Evolutionary conservation across 352 stramenopile genomes (phyloP).

Genomic region (Globisporangium yorkense): DNA sequence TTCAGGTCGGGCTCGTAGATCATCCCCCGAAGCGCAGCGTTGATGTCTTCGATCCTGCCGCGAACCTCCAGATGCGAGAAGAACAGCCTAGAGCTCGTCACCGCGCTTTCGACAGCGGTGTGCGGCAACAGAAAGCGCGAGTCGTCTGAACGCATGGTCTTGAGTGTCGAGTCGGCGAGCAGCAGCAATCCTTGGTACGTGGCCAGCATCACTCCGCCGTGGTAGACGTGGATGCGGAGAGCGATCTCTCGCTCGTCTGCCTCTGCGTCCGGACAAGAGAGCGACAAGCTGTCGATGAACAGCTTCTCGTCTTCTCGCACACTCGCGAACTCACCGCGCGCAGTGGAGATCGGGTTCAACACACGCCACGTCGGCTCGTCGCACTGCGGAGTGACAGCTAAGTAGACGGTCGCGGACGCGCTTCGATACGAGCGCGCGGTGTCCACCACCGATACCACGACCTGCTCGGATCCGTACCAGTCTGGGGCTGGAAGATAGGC

Average conservation of each 20-base stretch:
- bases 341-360: not conserved
- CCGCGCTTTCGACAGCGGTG: constrained; percentile 4
- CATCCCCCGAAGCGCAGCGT: constrained; percentile 39
- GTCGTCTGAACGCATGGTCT: not conserved
- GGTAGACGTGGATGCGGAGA: constrained; percentile 24
- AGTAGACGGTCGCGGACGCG: constrained; percentile 16
- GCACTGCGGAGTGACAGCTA: constrained; percentile 49
- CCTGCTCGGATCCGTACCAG: constrained; percentile 55
- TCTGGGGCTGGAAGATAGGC: constrained; percentile 38
- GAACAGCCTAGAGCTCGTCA: constrained; percentile 32
- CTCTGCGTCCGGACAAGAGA: constrained; percentile 27
- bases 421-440: constrained; percentile 4
- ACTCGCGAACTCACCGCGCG: constrained; percentile 12
- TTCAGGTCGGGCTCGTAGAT: constrained; percentile 44
- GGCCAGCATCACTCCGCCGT: constrained; percentile 53
- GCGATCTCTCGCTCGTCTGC: constrained; percentile 27
- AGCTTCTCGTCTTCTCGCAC: constrained; percentile 41
- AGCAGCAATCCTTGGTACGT: constrained; percentile 31
- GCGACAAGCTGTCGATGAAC: constrained; percentile 23
- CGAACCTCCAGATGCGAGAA: constrained; percentile 26
- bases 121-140: not conserved
- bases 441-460: constrained; percentile 30
- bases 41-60: constrained; percentile 35
- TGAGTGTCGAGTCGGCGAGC: constrained; percentile 16
- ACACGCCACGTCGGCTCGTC: constrained; percentile 37